phyloP scores from a whole-genome alignment of 805 yeast genomes.

The Saturnispora sekii region DNA sequence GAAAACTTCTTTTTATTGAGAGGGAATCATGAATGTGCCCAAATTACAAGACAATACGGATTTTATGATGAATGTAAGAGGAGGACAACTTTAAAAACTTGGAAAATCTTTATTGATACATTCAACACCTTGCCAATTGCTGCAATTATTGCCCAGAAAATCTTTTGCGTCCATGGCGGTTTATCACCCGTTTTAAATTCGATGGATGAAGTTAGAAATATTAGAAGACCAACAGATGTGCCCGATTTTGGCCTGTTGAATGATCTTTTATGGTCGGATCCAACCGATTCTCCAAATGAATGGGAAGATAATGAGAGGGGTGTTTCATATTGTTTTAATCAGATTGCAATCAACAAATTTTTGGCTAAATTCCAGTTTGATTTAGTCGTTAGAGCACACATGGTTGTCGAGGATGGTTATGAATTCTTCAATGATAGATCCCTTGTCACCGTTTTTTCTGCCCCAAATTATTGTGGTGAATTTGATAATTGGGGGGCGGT shows the following conservation, averaged over 20 bases:
- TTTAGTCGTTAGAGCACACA: conserved; percentile 75
- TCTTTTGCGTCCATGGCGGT: conserved; percentile 87
- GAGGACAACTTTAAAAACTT: conserved; percentile 80
- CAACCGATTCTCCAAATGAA: conserved; percentile 72
- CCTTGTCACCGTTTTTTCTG: conserved; percentile 63
- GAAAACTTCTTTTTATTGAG: conserved; percentile 88
- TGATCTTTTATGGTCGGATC: conserved; percentile 78
- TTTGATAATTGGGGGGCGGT: conserved; percentile 97
- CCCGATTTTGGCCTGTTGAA: conserved; percentile 75
- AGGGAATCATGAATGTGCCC: conserved; percentile 97
- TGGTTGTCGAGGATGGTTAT: conserved; percentile 80
- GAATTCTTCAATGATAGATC: conserved; percentile 67
- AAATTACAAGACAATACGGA: conserved; percentile 93
- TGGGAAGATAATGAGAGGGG: conserved; percentile 89
- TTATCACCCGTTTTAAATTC: conserved; percentile 63
- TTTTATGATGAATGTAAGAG: conserved; percentile 97
- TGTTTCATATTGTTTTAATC: conserved; percentile 69
- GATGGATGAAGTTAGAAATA: conserved; percentile 65
- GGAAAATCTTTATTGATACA: conserved; percentile 91
- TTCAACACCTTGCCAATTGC: conserved; percentile 94
- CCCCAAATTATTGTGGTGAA: conserved; percentile 77
- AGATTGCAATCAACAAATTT: conserved; percentile 72
- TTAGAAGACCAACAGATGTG: conserved; percentile 77
- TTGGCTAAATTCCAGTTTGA: conserved; percentile 68
- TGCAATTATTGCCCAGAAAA: conserved; percentile 90